phyloP scores from a whole-genome alignment of 768 basidiomycete genomes.

The Leucocoprinus leucothites region DNA sequence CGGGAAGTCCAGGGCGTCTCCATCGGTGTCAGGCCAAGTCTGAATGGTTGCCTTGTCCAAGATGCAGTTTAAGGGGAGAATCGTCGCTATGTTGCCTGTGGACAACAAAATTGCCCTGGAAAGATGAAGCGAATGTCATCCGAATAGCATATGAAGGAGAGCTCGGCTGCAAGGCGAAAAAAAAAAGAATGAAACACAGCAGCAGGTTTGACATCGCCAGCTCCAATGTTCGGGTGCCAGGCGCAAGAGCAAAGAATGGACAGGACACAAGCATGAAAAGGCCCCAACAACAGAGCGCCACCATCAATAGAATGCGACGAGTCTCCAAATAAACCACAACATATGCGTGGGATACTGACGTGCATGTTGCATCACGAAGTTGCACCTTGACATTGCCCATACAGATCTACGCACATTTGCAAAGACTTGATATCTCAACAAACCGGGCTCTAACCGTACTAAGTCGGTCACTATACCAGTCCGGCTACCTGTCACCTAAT shows the following conservation, averaged over 20 bases:
- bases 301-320: too few relatives aligned
- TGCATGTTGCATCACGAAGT: not conserved
- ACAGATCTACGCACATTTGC: not conserved
- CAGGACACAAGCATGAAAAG: not conserved
- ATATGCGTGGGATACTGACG: conserved; percentile 10
- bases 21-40: not conserved
- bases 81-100: not conserved
- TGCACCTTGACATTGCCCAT: not conserved
- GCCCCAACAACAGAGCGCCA: too few relatives aligned
- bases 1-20: not conserved
- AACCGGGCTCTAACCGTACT: not conserved
- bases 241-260: not conserved
- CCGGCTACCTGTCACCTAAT: not conserved
- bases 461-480: not conserved
- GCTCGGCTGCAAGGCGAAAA: not conserved
- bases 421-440: not conserved
- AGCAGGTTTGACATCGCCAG: not conserved
- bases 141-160: too few relatives aligned
- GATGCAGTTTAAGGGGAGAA: not conserved
- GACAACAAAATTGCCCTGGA: not conserved
- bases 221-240: not conserved
- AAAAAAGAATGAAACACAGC: not conserved
- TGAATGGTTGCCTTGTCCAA: not conserved
- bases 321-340: conserved; percentile 5
- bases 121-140: too few relatives aligned